A percentile compares a stretch with the other conserved stretches of the same genome.
Conservation (phyloP, 345 rosid species). For the Murraya koenigii region DNA sequence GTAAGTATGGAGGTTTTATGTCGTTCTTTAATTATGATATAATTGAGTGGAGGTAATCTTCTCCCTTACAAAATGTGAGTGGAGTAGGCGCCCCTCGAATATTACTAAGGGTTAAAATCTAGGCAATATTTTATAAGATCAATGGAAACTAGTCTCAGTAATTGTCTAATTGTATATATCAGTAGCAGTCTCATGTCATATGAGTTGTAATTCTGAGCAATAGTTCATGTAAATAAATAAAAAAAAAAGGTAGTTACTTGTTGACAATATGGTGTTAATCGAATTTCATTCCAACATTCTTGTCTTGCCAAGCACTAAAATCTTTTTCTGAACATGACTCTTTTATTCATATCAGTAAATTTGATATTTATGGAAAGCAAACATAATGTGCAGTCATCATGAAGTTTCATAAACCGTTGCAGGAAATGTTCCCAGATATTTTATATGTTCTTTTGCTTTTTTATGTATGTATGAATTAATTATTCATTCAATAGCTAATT, state of each 20-base stretch:
- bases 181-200: too few relatives aligned
- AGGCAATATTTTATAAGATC: too few relatives aligned
- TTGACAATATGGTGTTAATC: neutral
- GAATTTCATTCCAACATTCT: neutral
- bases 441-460: neutral
- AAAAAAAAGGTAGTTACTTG: conserved; percentile 1
- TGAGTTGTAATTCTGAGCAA: too few relatives aligned
- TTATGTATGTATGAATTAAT: neutral
- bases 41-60: too few relatives aligned
- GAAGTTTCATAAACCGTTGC: neutral
- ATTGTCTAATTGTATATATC: too few relatives aligned
- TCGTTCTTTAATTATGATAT: too few relatives aligned
- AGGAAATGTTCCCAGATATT: neutral
- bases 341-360: neutral
- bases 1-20: too few relatives aligned
- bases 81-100: too few relatives aligned
- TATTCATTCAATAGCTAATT: neutral
- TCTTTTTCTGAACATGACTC: neutral
- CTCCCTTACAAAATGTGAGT: too few relatives aligned
- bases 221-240: too few relatives aligned
- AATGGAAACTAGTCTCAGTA: too few relatives aligned
- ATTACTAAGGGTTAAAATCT: too few relatives aligned
- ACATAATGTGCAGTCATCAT: neutral
- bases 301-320: neutral
- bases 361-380: neutral